Conservation (phyloP, 768 basidiomycete species). For the Trichaptum fuscoviolaceum region DNA sequence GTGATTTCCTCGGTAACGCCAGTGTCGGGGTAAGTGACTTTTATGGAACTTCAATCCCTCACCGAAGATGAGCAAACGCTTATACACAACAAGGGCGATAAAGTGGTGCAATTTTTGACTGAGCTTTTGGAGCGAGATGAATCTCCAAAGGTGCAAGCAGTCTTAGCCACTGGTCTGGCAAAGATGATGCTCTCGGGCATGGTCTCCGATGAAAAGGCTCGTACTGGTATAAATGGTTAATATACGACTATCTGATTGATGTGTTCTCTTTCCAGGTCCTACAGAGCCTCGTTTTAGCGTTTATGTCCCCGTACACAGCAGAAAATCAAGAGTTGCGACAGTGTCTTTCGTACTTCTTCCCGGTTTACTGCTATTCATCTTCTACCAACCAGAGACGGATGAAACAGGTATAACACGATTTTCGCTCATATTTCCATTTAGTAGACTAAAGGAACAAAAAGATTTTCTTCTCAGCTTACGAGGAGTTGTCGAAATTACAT, state of each 20-base stretch:
- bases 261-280: conserved; percentile 32
- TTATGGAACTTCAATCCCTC: too few relatives aligned
- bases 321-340: conserved; percentile 83
- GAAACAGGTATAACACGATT: conserved; percentile 38
- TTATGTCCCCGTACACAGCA: conserved; percentile 74
- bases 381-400: conserved; percentile 68
- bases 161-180: conserved; percentile 73
- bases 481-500: conserved; percentile 50
- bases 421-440: background rate
- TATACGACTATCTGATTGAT: background rate
- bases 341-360: conserved; percentile 82
- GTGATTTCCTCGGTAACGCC: conserved; percentile 49
- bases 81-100: conserved; percentile 32
- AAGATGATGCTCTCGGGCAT: conserved; percentile 80
- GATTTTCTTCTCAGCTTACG: conserved; percentile 70
- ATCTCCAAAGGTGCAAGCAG: conserved; percentile 58
- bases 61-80: background rate
- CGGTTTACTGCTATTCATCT: conserved; percentile 81
- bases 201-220: conserved; percentile 64
- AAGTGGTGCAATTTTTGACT: conserved; percentile 64
- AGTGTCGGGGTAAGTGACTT: conserved; percentile 25
- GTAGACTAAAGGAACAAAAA: conserved; percentile 21
- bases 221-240: background rate
- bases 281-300: conserved; percentile 48
- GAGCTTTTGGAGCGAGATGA: conserved; percentile 48